Percentiles rank a stretch among this genome's conserved stretches.
Conservation (phyloP, 2,329 filamentous ascomycete species). For the Neopestalotiopsis sp. region DNA sequence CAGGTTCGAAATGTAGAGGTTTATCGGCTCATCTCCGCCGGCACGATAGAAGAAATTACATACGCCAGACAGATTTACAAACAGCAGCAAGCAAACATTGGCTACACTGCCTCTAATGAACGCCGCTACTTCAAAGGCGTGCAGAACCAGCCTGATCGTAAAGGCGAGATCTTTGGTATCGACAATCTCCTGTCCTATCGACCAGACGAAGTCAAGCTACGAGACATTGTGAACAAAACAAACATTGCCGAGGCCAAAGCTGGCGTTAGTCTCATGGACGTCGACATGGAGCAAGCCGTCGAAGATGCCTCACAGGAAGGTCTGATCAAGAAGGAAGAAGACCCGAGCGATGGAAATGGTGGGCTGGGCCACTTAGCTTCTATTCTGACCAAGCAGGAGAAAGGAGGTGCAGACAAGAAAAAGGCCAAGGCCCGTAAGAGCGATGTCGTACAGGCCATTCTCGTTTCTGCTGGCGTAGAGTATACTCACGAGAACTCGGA, state of each 20-base stretch:
- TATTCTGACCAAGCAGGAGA: slow-evolving; percentile 54
- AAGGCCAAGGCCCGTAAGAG: slow-evolving; percentile 50
- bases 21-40: slow-evolving; percentile 86
- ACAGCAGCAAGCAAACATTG: slow-evolving; percentile 97
- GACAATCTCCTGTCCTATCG: slow-evolving; percentile 86
- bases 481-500: slow-evolving; percentile 98
- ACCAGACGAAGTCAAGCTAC: slow-evolving; percentile 77
- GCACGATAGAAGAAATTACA: slow-evolving; percentile 95
- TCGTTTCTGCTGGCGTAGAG: slow-evolving; percentile 85
- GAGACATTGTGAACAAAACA: slow-evolving; percentile 98
- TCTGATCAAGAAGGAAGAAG: slow-evolving; percentile 51
- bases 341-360: slow-evolving; percentile 64
- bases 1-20: slow-evolving; percentile 94
- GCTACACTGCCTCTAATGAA: slow-evolving; percentile 90
- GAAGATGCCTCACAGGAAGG: slow-evolving; percentile 55
- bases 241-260: slow-evolving; percentile 93
- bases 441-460: slow-evolving; percentile 87
- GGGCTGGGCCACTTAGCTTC: slow-evolving; percentile 77
- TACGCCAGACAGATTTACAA: slow-evolving; percentile 99
- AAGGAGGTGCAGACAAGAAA: slow-evolving; percentile 45
- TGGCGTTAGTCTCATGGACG: slow-evolving; percentile 79
- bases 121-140: slow-evolving; percentile 95
- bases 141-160: slow-evolving; percentile 80
- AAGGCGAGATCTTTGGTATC: slow-evolving; percentile 93
- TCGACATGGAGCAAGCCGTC: slow-evolving; percentile 70